A percentile compares a stretch with the other conserved stretches of the same genome.
Conservation (phyloP, 2,329 filamentous ascomycete genomes). For the Penicillium janthinellum region DNA sequence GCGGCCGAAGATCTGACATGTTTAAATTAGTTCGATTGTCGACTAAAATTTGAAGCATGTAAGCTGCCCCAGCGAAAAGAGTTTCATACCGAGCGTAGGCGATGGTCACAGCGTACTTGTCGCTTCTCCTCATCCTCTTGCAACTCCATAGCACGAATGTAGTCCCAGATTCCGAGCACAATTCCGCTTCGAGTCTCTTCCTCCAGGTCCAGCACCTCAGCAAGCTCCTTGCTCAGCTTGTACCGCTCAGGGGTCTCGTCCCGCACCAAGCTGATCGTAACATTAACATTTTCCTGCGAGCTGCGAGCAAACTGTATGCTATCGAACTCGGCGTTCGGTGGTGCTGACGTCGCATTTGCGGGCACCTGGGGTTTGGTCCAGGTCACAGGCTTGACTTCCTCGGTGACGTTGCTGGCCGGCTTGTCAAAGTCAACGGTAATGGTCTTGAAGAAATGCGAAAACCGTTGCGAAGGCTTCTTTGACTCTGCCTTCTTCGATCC, state of each 20-base stretch:
- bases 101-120: conserved; percentile 85
- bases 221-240: conserved; percentile 73
- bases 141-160: conserved; percentile 79
- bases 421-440: conserved; percentile 56
- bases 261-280: conserved; percentile 81
- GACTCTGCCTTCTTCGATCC: conserved; percentile 32
- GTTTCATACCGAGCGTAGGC: conserved; percentile 69
- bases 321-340: conserved; percentile 78
- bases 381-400: conserved; percentile 61
- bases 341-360: conserved; percentile 54
- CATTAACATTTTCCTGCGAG: conserved; percentile 88
- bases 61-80: neutral
- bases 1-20: conserved; percentile 66
- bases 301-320: conserved; percentile 87
- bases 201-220: conserved; percentile 80
- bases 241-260: conserved; percentile 87
- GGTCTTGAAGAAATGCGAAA: conserved; percentile 55
- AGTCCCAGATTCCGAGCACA: conserved; percentile 93
- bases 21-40: conserved; percentile 1
- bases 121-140: conserved; percentile 96
- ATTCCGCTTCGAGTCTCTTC: conserved; percentile 87
- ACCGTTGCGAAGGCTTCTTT: conserved; percentile 41
- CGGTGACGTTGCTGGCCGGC: conserved; percentile 41
- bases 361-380: conserved; percentile 78
- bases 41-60: neutral